phyloP scores from a whole-genome alignment of 305 asterid species.

The Fraxinus xanthoxyloides region DNA sequence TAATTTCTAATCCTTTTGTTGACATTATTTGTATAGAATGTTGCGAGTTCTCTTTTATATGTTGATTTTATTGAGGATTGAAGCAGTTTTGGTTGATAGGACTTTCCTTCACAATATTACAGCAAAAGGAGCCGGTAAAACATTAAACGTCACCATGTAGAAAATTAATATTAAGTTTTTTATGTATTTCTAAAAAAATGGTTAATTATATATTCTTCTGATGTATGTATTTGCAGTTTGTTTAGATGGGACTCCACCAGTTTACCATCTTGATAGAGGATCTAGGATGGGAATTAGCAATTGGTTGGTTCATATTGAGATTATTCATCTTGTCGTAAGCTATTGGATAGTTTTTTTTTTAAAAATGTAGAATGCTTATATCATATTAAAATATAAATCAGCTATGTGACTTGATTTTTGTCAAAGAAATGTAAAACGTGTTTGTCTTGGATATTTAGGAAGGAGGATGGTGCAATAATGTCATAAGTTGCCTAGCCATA shows the following conservation, averaged over 20 bases:
- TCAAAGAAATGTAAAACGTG: background rate
- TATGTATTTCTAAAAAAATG: background rate
- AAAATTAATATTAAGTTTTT: background rate
- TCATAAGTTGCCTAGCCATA: slow-evolving; percentile 56
- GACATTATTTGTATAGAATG: too few species aligned
- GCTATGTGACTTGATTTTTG: background rate
- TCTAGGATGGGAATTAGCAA: slow-evolving; percentile 58
- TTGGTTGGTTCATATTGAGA: slow-evolving; percentile 62
- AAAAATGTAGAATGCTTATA: background rate
- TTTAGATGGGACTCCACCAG: slow-evolving; percentile 82
- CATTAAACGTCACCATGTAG: background rate
- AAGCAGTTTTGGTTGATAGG: too few species aligned
- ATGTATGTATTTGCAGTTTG: slow-evolving; percentile 39
- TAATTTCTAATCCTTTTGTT: too few species aligned
- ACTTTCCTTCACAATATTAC: slow-evolving; percentile 52
- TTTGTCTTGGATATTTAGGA: slow-evolving; percentile 43
- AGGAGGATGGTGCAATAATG: slow-evolving; percentile 80
- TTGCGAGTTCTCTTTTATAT: too few species aligned
- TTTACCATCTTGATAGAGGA: slow-evolving; percentile 63
- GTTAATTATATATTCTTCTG: background rate
- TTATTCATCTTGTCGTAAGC: background rate
- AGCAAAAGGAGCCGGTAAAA: slow-evolving; percentile 61
- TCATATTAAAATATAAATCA: background rate
- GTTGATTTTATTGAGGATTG: too few species aligned
- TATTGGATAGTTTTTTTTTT: background rate